Base-by-base conservation (phyloP, 2,329 filamentous ascomycete species). In the Penicillium decumbens region DNA sequence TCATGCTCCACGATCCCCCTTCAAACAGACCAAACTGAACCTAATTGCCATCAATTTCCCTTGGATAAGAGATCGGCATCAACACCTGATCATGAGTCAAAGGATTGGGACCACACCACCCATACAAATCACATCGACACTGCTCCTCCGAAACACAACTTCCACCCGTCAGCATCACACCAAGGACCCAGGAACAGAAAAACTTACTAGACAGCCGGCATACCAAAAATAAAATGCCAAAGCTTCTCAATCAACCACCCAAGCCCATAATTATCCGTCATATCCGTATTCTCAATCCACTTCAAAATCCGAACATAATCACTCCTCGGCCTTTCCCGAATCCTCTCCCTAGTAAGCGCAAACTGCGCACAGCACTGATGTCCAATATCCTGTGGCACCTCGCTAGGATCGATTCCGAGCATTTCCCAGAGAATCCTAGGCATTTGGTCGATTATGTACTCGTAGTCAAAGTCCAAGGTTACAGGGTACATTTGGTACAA, bases 181-280 rank as follows among this genome's bases (percentile, higher is more conserved):
- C 10, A 15, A 9, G 15, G 27, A 15, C 10, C 12, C 6, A 13
- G 8, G 4, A 40, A 28, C 6, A n/a, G 9, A 28, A 35, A 9
- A 10, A 55, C 53, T 37, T 44, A 58, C 55, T 58, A 33, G 12
- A 50, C 44, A 18, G 50, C 45, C 27, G 45, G 43, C 55, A 56
- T 56, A 0, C 50, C 53, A 33, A 58, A 58, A 25, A 58, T 47
- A 20, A 58, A 49, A 32, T 58, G 55, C 55, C 55, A 58, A n/a
- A 58, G 37, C 20, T 55, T 58, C 25, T 58, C 55, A 33, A 58
- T 35, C 12, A 56, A 28, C 55, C 55, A 58, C 2, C 53, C 55
- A 8, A 58, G 42, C 6, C 55, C 55, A 45, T 48, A 56, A 27
- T 49, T 49, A 23, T 23, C 20, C 20, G 20, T 23, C 20, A 23